Conservation (phyloP, 306 rosid species). For the Bauhinia variegata region DNA sequence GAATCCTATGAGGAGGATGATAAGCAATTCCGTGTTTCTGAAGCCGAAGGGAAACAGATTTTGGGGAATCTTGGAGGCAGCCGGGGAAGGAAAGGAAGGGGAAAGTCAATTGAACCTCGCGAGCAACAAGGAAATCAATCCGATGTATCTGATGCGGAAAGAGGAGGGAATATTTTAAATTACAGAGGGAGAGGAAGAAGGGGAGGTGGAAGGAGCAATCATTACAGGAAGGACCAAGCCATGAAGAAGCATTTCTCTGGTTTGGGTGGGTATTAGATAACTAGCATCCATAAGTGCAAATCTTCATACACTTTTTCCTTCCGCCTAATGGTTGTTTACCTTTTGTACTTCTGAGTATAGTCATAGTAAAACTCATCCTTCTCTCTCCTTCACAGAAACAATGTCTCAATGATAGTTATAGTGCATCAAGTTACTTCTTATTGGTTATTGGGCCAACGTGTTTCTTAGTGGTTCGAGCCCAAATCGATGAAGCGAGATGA, state of each 20-base stretch:
- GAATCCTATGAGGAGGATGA: slow-evolving; percentile 55
- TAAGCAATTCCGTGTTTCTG: slow-evolving; percentile 46
- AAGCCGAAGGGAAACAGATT: slow-evolving; percentile 50
- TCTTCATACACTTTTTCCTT: slow-evolving; percentile 25
- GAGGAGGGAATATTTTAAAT: slow-evolving; percentile 39
- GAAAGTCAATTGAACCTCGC: slow-evolving; percentile 35
- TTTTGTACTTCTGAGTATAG: too few relatives aligned
- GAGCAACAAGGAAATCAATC: slow-evolving; percentile 51
- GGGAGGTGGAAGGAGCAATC: slow-evolving; percentile 66
- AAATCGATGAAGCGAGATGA: too few relatives aligned
- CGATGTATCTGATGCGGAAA: slow-evolving; percentile 46
- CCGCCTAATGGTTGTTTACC: too few relatives aligned
- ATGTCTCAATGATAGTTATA: too few relatives aligned
- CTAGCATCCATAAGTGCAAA: background rate
- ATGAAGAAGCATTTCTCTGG: slow-evolving; percentile 90
- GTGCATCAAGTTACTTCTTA: too few relatives aligned
- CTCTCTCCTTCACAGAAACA: too few relatives aligned
- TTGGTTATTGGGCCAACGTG: too few relatives aligned
- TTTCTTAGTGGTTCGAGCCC: too few relatives aligned
- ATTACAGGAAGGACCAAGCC: slow-evolving; percentile 83
- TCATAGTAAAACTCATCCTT: too few relatives aligned
- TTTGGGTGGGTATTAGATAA: slow-evolving; percentile 58
- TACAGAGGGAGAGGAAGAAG: slow-evolving; percentile 61
- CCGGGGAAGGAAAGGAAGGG: slow-evolving; percentile 58
- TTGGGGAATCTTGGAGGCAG: slow-evolving; percentile 41